Evolutionary conservation across 805 yeast genomes (phyloP).

Genomic region (Pichia nanzhaoensis): DNA sequence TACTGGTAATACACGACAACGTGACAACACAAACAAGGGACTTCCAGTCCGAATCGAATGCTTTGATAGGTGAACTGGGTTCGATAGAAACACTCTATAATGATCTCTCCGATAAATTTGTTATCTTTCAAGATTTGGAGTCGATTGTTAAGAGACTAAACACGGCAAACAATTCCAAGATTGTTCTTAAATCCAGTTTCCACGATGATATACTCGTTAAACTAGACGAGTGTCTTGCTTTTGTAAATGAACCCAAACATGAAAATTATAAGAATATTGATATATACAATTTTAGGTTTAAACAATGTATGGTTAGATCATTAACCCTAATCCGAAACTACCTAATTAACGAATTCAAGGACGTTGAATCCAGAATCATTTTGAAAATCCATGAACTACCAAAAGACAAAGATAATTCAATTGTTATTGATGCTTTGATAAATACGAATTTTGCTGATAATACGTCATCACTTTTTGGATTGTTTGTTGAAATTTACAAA

Average conservation of each 20-base stretch:
- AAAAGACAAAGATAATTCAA: conserved; percentile 1
- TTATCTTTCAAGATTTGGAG: conserved; percentile 65
- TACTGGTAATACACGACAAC: conserved; percentile 36
- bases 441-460: conserved; percentile 54
- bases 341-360: conserved; percentile 39
- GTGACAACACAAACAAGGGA: conserved; percentile 58
- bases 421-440: conserved; percentile 42
- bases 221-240: conserved; percentile 61
- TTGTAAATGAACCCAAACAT: conserved; percentile 47
- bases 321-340: conserved; percentile 69
- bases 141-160: conserved; percentile 61
- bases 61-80: conserved; percentile 41
- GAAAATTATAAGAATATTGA: conserved; percentile 58
- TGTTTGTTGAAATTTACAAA: conserved; percentile 25
- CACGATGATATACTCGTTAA: conserved; percentile 41
- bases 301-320: conserved; percentile 79
- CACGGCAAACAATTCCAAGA: conserved; percentile 55
- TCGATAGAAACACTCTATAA: conserved; percentile 36
- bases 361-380: conserved; percentile 24
- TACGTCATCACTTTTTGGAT: conserved; percentile 1
- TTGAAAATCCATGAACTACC: conserved; percentile 12
- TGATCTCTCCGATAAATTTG: conserved; percentile 43
- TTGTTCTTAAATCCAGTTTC: conserved; percentile 57
- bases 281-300: conserved; percentile 61
- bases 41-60: conserved; percentile 52